Conservation (phyloP, 345 rosid species). For the Nasturtium officinale region DNA sequence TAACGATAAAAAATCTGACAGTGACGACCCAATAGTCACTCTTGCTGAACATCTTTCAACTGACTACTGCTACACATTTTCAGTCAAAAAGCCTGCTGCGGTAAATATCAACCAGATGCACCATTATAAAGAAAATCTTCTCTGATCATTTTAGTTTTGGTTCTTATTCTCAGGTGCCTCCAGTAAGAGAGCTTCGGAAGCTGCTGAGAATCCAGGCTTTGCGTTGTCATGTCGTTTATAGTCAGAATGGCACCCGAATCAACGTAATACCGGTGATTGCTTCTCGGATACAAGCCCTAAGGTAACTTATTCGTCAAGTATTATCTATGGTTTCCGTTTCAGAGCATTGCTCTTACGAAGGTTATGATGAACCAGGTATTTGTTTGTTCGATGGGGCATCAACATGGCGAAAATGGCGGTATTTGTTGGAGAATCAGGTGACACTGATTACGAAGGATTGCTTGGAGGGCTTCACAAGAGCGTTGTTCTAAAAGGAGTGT, state of each 20-base stretch:
- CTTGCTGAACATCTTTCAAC: constrained; percentile 86
- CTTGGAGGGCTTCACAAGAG: constrained; percentile 88
- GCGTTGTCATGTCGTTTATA: constrained; percentile 79
- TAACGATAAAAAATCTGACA: constrained; percentile 55
- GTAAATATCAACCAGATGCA: constrained; percentile 42
- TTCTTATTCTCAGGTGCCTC: constrained; percentile 58
- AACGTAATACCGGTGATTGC: constrained; percentile 84
- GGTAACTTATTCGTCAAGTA: constrained; percentile 47
- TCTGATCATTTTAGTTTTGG: not conserved
- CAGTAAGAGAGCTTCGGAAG: constrained; percentile 86
- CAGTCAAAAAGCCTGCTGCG: constrained; percentile 60
- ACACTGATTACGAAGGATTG: constrained; percentile 92
- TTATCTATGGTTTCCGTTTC: not conserved
- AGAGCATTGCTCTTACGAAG: not conserved
- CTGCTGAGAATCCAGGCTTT: constrained; percentile 84
- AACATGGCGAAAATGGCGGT: constrained; percentile 83
- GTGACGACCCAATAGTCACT: constrained; percentile 59
- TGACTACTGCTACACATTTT: constrained; percentile 81
- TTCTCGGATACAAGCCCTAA: constrained; percentile 88
- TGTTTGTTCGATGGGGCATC: constrained; percentile 88
- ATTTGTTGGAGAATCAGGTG: constrained; percentile 89
- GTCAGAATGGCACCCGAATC: constrained; percentile 79
- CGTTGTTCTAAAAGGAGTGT: constrained; percentile 69
- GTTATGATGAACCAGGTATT: constrained; percentile 60
- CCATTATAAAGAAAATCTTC: not conserved